A percentile compares a stretch with the other conserved stretches of the same genome.
Evolutionary conservation across 2,329 filamentous ascomycete genomes (phyloP).

Genomic region (Cladosporium oxysporum): DNA sequence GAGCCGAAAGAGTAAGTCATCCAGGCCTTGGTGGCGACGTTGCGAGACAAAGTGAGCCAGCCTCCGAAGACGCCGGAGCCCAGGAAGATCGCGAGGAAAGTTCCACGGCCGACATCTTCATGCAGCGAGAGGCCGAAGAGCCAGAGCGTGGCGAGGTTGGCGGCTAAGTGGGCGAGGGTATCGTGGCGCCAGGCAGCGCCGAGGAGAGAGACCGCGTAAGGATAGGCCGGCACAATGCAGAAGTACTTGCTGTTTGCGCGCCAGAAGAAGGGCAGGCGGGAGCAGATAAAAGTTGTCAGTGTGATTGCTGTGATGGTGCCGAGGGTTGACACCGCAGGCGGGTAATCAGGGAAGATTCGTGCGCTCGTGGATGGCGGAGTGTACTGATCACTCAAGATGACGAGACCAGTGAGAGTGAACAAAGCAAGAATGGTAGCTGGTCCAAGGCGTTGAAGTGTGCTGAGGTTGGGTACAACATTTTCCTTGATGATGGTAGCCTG

Average conservation of each 20-base stretch:
- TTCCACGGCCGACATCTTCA: slow-evolving; percentile 68
- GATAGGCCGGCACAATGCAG: slow-evolving; percentile 64
- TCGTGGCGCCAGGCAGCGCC: slow-evolving; percentile 72
- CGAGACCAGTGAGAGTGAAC: slow-evolving; percentile 42
- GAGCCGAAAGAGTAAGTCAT: slow-evolving; percentile 62
- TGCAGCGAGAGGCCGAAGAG: slow-evolving; percentile 68
- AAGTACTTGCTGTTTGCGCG: slow-evolving; percentile 68
- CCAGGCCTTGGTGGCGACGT: slow-evolving; percentile 47
- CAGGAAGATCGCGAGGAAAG: slow-evolving; percentile 69
- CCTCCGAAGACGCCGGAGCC: slow-evolving; percentile 60
- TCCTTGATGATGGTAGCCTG: slow-evolving; percentile 38
- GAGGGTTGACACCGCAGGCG: slow-evolving; percentile 66
- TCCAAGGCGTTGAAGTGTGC: slow-evolving; percentile 45
- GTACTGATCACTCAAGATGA: slow-evolving; percentile 50
- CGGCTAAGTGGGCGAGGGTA: slow-evolving; percentile 57
- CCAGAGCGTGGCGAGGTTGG: slow-evolving; percentile 68
- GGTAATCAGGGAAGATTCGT: slow-evolving; percentile 61
- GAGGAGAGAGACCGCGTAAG: slow-evolving; percentile 62
- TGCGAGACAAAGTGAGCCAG: slow-evolving; percentile 56
- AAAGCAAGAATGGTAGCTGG: slow-evolving; percentile 46
- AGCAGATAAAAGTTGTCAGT: slow-evolving; percentile 56
- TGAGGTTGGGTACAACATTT: slow-evolving; percentile 35
- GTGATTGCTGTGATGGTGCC: slow-evolving; percentile 63
- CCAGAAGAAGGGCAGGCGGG: slow-evolving; percentile 68
- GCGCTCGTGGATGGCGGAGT: slow-evolving; percentile 51